Conservation (phyloP, 164 flowering plant genomes). For the Tetracentron sinense region DNA sequence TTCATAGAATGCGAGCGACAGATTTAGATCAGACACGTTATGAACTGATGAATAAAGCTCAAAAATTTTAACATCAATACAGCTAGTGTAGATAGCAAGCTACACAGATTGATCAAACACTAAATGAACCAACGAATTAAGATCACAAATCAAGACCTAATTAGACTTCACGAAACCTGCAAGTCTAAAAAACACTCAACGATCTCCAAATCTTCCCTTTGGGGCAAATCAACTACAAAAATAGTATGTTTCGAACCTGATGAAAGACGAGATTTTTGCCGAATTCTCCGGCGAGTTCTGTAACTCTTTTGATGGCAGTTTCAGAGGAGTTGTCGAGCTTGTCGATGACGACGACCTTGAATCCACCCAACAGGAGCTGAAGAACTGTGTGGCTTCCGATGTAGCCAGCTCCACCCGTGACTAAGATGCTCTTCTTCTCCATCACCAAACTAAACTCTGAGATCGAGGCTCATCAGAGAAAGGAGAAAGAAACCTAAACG, state of each 20-base stretch:
- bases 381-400: conserved; percentile 93
- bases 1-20: neutral
- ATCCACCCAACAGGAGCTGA: conserved; percentile 72
- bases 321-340: conserved; percentile 83
- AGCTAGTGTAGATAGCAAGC: neutral
- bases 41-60: neutral
- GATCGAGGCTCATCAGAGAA: no score
- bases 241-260: conserved; percentile 35
- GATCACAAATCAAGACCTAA: neutral
- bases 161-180: neutral
- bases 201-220: neutral
- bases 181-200: neutral
- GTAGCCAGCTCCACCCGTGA: conserved; percentile 96
- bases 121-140: neutral
- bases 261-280: conserved; percentile 67
- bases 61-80: neutral
- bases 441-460: no score
- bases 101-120: neutral
- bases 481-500: no score
- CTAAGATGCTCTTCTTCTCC: no score
- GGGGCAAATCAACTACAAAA: neutral
- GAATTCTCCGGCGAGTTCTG: conserved; percentile 60
- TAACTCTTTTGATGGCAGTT: conserved; percentile 52
- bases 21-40: neutral
- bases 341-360: conserved; percentile 59